Percentiles rank a stretch among this genome's conserved stretches.
Conservation (phyloP, 2,329 filamentous ascomycete genomes). For the Aspergillus texensis region DNA sequence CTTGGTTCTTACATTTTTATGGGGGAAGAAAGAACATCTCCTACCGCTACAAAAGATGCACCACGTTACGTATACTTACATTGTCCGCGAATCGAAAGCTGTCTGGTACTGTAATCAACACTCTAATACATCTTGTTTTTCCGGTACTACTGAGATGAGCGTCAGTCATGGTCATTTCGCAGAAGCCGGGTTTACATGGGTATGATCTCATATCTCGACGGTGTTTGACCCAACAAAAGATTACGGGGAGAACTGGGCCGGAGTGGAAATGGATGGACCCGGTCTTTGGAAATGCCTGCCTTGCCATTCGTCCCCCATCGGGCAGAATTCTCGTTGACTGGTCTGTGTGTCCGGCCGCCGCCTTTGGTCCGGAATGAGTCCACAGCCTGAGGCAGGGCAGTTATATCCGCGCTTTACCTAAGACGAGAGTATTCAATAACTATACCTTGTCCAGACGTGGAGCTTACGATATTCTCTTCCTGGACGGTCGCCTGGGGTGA, state of each 20-base stretch:
- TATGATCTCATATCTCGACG: constrained; percentile 4
- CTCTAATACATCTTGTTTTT: background rate
- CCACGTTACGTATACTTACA: background rate
- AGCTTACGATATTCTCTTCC: background rate
- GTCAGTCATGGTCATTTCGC: background rate
- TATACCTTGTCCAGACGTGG: background rate
- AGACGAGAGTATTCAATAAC: background rate
- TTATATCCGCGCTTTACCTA: background rate
- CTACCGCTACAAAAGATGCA: background rate
- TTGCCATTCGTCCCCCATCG: constrained; percentile 17
- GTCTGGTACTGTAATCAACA: background rate
- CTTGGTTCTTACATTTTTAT: background rate
- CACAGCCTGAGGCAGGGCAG: constrained; percentile 13
- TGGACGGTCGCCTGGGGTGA: background rate
- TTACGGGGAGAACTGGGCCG: background rate
- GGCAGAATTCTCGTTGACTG: background rate
- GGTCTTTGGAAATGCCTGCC: constrained; percentile 14
- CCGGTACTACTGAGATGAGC: background rate
- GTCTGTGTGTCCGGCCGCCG: constrained; percentile 15
- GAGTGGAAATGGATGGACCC: constrained; percentile 8
- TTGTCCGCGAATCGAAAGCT: background rate
- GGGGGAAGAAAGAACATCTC: background rate
- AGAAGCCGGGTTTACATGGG: background rate
- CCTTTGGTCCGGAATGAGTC: constrained; percentile 15
- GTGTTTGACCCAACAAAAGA: background rate